Conservation (phyloP, 441 rosid species). For the Brassica balearica region DNA sequence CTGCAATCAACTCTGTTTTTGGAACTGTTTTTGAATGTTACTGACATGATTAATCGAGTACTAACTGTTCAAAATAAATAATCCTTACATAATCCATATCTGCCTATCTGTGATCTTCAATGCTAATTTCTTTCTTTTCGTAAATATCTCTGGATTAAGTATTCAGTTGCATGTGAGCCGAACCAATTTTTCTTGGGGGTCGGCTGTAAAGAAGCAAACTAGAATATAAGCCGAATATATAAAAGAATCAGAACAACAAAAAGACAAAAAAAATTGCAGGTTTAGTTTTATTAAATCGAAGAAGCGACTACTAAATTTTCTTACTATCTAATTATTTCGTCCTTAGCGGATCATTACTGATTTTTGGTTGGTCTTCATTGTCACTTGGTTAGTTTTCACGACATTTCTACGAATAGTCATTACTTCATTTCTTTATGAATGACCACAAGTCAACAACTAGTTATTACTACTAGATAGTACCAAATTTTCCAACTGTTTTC, state of each 20-base stretch:
- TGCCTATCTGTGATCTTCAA: background rate
- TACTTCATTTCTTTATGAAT: background rate
- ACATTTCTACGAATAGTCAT: background rate
- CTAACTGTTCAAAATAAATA: background rate
- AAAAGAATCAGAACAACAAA: background rate
- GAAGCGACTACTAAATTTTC: background rate
- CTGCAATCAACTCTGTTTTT: background rate
- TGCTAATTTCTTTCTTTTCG: background rate
- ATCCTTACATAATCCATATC: background rate
- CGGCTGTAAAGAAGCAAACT: conserved; percentile 3
- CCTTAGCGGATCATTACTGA: background rate
- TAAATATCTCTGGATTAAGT: background rate
- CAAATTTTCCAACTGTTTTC: conserved; percentile 2
- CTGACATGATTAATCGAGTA: background rate
- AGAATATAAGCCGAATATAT: no score
- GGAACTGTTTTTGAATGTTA: background rate
- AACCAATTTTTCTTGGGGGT: no score
- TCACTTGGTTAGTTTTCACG: background rate
- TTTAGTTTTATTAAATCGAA: background rate
- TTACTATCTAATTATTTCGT: background rate
- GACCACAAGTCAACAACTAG: background rate
- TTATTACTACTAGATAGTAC: background rate
- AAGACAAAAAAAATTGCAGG: background rate
- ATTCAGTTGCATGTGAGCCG: conserved; percentile 5
- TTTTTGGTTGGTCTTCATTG: background rate